Conservation (phyloP, 768 basidiomycete genomes). For the Phylloporus sp. region DNA sequence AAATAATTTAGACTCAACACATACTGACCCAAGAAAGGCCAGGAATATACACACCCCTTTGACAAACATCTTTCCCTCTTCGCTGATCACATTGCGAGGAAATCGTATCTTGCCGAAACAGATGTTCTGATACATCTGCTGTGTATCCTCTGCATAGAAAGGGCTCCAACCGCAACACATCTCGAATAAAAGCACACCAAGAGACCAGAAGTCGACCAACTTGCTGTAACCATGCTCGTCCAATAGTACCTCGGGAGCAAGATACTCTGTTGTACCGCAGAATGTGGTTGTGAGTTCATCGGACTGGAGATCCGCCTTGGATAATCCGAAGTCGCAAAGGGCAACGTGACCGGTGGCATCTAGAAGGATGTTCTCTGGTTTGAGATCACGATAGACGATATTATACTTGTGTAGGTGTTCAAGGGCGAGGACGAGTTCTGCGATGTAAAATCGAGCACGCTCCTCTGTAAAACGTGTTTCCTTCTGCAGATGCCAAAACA, state of each 20-base stretch:
- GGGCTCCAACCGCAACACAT: slow-evolving; percentile 99
- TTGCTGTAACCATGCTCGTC: slow-evolving; percentile 99
- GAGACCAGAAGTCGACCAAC: slow-evolving; percentile 97
- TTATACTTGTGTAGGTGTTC: slow-evolving; percentile 98
- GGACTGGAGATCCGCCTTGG: slow-evolving; percentile 88
- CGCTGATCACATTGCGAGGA: slow-evolving; percentile 93
- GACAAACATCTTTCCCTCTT: slow-evolving; percentile 98
- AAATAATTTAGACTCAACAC: slow-evolving; percentile 15
- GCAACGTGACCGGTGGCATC: slow-evolving; percentile 99
- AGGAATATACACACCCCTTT: slow-evolving; percentile 72
- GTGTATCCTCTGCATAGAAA: slow-evolving; percentile 98
- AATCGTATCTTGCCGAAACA: slow-evolving; percentile 99
- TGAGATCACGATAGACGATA: slow-evolving; percentile 93
- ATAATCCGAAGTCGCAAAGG: slow-evolving; percentile 96
- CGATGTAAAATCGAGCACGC: slow-evolving; percentile 92
- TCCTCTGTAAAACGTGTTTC: slow-evolving; percentile 94
- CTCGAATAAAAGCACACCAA: slow-evolving; percentile 95
- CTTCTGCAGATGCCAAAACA: slow-evolving; percentile 97
- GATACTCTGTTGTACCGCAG: slow-evolving; percentile 97
- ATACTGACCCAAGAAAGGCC: slow-evolving; percentile 6
- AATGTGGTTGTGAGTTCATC: slow-evolving; percentile 99
- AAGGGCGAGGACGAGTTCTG: slow-evolving; percentile 89
- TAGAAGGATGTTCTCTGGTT: slow-evolving; percentile 97
- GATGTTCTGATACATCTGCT: slow-evolving; percentile 99
- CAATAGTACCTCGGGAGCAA: slow-evolving; percentile 96